A percentile compares a stretch with the other conserved stretches of the same genome.
Evolutionary conservation across 2,329 filamentous ascomycete species (phyloP).

Genomic region (Penicillium freii): DNA sequence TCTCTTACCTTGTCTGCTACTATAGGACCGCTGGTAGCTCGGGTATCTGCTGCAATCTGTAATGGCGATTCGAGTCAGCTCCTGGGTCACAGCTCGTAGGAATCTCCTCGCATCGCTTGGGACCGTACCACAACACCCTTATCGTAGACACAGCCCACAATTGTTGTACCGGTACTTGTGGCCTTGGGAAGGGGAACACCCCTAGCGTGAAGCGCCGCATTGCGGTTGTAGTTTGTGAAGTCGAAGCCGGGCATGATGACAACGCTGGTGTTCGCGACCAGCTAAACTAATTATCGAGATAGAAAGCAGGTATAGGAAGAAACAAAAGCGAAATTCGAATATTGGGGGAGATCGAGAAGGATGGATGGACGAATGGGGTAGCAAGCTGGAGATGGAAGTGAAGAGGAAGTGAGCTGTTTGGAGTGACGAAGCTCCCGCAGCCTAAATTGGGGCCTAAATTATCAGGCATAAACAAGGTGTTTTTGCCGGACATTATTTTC

Average conservation of each 20-base stretch:
- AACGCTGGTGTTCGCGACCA: conserved; percentile 18
- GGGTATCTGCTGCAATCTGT: conserved; percentile 94
- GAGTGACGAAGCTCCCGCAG: conserved; percentile 46
- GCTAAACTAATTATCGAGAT: conserved; percentile 3
- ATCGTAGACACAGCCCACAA: conserved; percentile 95
- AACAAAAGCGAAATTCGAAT: neutral
- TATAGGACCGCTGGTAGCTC: conserved; percentile 95
- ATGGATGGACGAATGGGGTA: conserved; percentile 33
- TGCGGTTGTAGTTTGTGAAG: conserved; percentile 99
- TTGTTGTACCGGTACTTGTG: conserved; percentile 97
- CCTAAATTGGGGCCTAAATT: conserved; percentile 32
- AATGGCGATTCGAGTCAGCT: conserved; percentile 22
- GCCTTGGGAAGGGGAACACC: conserved; percentile 95
- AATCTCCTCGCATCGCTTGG: neutral
- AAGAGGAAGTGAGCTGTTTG: conserved; percentile 38
- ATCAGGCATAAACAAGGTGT: conserved; percentile 21
- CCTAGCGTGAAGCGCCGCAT: conserved; percentile 88
- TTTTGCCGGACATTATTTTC: conserved; percentile 25
- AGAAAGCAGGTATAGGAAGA: neutral
- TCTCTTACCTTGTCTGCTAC: conserved; percentile 84
- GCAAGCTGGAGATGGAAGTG: conserved; percentile 10
- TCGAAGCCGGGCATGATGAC: conserved; percentile 90
- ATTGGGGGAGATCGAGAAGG: neutral
- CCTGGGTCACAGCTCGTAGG: neutral
- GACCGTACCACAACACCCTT: conserved; percentile 84